These are phyloP conservation scores for Rhodofomes roseus DNA, from an alignment of 1,284 basidiomycete genomes.

Conservation along the genomic window DNA sequence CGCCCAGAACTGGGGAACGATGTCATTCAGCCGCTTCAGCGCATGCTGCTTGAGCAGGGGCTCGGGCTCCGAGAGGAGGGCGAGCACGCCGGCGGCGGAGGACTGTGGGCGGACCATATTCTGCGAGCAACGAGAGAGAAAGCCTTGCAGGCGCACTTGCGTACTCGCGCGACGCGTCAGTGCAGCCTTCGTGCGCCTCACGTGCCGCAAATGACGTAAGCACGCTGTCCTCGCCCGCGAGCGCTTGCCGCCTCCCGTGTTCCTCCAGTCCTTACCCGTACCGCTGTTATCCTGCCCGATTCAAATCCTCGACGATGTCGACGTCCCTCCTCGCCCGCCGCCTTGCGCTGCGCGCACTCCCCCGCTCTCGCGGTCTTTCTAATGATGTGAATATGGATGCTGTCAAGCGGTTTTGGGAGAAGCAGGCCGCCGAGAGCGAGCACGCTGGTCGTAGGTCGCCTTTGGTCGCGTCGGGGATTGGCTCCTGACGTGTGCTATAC, in stretches of 20 bases:
- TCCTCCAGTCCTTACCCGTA: conserved; percentile 10
- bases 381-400: conserved; percentile 34
- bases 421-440: conserved; percentile 56
- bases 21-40: conserved; percentile 73
- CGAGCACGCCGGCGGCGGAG: conserved; percentile 85
- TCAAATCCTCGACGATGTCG: conserved; percentile 42
- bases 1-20: conserved; percentile 94
- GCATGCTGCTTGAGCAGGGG: conserved; percentile 87
- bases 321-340: conserved; percentile 44
- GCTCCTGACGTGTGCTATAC: conserved; percentile 5
- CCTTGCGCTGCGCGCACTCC: conserved; percentile 39
- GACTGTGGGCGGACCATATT: conserved; percentile 69
- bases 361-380: conserved; percentile 37
- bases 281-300: conserved; percentile 12
- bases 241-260: conserved; percentile 22
- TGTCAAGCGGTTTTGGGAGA: conserved; percentile 42
- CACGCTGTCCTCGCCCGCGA: conserved; percentile 18
- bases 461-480: conserved; percentile 8
- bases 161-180: conserved; percentile 23
- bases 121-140: conserved; percentile 7
- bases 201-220: conserved; percentile 14
- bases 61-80: conserved; percentile 85
- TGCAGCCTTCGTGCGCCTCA: neutral
- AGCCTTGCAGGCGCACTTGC: conserved; percentile 3
- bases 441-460: conserved; percentile 60